Evolutionary conservation across 2,329 filamentous ascomycete genomes (phyloP), one percentile per base, ranked within the genome.

Genomic region (Exophiala calicioides): DNA sequence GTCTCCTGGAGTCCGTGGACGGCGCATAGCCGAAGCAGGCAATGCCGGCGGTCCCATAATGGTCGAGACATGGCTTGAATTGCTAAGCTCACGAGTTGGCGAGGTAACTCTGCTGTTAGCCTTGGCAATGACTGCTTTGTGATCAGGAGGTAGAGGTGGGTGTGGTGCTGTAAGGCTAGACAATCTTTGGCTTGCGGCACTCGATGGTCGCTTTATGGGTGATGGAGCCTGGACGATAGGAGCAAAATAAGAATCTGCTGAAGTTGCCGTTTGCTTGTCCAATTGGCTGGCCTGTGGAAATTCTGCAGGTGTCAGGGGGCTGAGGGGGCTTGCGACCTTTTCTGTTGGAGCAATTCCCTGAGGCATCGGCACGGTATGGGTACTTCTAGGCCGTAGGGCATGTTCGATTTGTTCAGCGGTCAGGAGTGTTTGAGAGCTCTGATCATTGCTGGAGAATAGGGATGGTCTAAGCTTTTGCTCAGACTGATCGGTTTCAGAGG

Each of bases 41-140:
- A 87, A 77, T 31, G 81, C 66, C n/a, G 91, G 91, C 36, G 91
- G 91, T 2, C 86, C 89, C 90, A 96, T 96, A 27, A 68, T 59
- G 47, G 47, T 53, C 26, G 50, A 27, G 15, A 43, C 37, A 33
- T 50, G 40, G 31, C 29, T 39, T 15, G 50, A 29, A 31, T 18
- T 38, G 30, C 27, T 36, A 19, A 26, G 7, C 34, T 49, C 47
- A 21, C 44, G 43, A 15, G 37, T 45, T 10, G 55, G 52, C 64
- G 62, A 77, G 60, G 52, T 76, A 20, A 77, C 75, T 52, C 82
- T 84, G 60, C 80, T 75, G 44, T 76, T 72, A 29, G 87, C 88
- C 37, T 88, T 88, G 60, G 91, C 85, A 58, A 96, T 95, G 47
- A 79, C 84, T 68, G 93, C 81, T 58, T 82, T 87, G 65, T 95